Percentiles rank a stretch among this genome's conserved stretches.
Conservation (phyloP, 371 early-diverging fungal genomes). For the Lichtheimia ramosa region DNA sequence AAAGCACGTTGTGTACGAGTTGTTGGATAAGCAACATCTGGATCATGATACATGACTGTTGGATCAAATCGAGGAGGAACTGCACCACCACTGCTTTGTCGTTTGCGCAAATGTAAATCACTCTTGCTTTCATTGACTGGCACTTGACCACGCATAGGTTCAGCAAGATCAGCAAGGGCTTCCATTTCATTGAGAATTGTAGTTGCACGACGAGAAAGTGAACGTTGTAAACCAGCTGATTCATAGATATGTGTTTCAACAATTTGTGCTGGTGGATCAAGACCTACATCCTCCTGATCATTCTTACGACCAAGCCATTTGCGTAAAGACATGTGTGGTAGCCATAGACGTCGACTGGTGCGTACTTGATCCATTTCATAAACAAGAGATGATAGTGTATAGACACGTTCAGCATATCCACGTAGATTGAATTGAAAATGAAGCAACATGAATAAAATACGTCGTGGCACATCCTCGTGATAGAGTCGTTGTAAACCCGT, state of each 20-base stretch:
- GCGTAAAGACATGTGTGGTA: constrained; percentile 25
- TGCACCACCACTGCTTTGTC: background rate
- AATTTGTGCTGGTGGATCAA: constrained; percentile 24
- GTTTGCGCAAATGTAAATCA: background rate
- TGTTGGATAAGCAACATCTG: constrained; percentile 39
- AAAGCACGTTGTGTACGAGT: constrained; percentile 32
- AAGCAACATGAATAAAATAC: constrained; percentile 39
- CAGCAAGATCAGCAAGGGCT: background rate
- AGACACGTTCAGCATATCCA: constrained; percentile 39
- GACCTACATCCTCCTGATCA: constrained; percentile 17
- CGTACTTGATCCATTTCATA: constrained; percentile 41
- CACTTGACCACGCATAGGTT: constrained; percentile 9
- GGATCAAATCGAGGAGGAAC: constrained; percentile 19
- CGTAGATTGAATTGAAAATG: constrained; percentile 46
- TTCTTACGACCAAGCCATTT: constrained; percentile 15
- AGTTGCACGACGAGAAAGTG: constrained; percentile 14
- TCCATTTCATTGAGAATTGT: constrained; percentile 4
- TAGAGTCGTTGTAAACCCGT: constrained; percentile 29
- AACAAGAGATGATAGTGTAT: constrained; percentile 39
- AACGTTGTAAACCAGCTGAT: constrained; percentile 1
- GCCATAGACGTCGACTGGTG: constrained; percentile 23
- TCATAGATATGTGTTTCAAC: constrained; percentile 5
- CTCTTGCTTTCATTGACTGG: background rate
- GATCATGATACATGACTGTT: constrained; percentile 39
- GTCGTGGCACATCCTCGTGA: constrained; percentile 21